Conservation (phyloP, 139 green algal genomes). For the Auxenochlorella protothecoides region DNA sequence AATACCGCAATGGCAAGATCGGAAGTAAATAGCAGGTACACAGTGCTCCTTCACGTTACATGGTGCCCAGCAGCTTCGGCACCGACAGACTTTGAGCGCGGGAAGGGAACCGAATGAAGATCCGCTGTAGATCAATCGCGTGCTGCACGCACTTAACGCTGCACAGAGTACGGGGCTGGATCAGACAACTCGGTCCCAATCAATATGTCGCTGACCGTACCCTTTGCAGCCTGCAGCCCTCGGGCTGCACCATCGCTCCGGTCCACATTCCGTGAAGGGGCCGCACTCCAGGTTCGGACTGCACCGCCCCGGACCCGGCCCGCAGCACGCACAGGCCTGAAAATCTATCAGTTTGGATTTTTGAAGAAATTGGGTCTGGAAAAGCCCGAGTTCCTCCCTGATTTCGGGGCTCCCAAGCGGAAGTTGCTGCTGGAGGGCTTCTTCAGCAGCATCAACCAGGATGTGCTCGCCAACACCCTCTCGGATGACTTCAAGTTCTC, state of each 20-base stretch:
- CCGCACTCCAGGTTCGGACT: background rate
- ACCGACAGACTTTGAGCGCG: too few species aligned
- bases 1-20: too few species aligned
- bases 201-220: too few species aligned
- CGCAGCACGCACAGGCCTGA: background rate
- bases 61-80: too few species aligned
- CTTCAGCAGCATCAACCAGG: background rate
- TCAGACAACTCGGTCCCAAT: too few species aligned
- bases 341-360: background rate
- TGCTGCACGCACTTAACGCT: too few species aligned
- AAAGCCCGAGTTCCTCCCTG: slow-evolving; percentile 8
- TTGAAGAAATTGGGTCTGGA: background rate
- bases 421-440: background rate
- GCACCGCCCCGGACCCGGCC: background rate
- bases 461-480: slow-evolving; percentile 4
- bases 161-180: too few species aligned
- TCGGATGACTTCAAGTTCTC: background rate
- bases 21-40: too few species aligned
- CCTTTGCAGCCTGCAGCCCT: background rate
- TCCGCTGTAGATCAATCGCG: too few species aligned
- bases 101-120: too few species aligned
- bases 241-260: background rate
- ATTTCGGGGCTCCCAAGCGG: background rate
- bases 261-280: background rate
- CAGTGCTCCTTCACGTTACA: too few species aligned